phyloP scores from a whole-genome alignment of 192 early-diverging fungal species.

The Haplosporangium gracile region DNA sequence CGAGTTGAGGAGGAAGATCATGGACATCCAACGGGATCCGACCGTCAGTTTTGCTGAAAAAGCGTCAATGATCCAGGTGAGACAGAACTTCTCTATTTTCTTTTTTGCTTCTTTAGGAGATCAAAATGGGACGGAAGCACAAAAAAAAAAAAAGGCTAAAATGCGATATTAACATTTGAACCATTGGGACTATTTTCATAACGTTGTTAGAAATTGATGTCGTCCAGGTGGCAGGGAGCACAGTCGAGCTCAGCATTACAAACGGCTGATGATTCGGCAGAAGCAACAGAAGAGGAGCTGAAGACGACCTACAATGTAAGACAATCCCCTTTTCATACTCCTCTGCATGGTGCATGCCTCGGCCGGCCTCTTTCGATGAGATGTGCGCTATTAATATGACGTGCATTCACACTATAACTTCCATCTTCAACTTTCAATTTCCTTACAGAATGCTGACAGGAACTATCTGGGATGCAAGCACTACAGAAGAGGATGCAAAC shows the following conservation, averaged over 20 bases:
- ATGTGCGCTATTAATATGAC: neutral
- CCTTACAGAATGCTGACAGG: slow-evolving; percentile 62
- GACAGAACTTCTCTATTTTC: slow-evolving; percentile 7
- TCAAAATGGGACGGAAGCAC: neutral
- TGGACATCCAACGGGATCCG: slow-evolving; percentile 71
- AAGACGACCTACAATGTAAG: slow-evolving; percentile 63
- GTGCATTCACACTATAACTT: neutral
- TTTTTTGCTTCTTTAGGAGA: slow-evolving; percentile 21
- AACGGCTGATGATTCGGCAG: slow-evolving; percentile 41
- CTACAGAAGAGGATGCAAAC: slow-evolving; percentile 79
- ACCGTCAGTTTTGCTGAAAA: slow-evolving; percentile 69
- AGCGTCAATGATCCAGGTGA: slow-evolving; percentile 80
- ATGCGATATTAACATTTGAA: neutral
- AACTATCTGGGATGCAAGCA: slow-evolving; percentile 81
- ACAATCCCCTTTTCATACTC: neutral
- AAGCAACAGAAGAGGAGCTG: slow-evolving; percentile 62
- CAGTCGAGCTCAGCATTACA: slow-evolving; percentile 12
- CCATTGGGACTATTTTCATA: neutral
- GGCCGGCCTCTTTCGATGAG: neutral
- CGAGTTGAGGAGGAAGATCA: slow-evolving; percentile 73
- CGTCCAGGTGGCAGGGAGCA: slow-evolving; percentile 59
- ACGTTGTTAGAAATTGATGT: slow-evolving; percentile 67
- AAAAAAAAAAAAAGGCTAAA: neutral
- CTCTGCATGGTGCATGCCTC: neutral
- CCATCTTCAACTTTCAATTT: neutral